Percentiles rank a stretch among this genome's conserved stretches.
These are phyloP conservation scores for Mortierella sp. DNA, from an alignment of 371 early-diverging fungal species.

Conservation along the genomic window DNA sequence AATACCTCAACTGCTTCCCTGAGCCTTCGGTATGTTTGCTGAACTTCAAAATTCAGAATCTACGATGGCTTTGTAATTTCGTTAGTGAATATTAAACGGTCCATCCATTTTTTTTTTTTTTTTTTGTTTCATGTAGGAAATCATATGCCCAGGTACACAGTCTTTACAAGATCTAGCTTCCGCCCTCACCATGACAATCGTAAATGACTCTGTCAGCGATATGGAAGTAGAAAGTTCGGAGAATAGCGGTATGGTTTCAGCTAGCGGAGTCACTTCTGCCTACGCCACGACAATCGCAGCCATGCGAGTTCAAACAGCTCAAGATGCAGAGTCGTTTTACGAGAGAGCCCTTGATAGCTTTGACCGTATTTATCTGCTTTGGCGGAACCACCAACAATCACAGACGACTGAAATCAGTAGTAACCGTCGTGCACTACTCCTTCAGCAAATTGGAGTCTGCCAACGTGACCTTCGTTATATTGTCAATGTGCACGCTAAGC, in stretches of 20 bases:
- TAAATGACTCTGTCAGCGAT: slow-evolving; percentile 4
- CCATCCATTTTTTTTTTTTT: not conserved
- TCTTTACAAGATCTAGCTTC: slow-evolving; percentile 46
- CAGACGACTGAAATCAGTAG: not conserved
- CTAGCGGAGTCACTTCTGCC: slow-evolving; percentile 29
- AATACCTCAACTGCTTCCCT: slow-evolving; percentile 76
- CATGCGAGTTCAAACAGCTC: slow-evolving; percentile 46
- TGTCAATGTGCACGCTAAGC: slow-evolving; percentile 58
- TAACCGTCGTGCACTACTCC: slow-evolving; percentile 19
- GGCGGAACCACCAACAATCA: slow-evolving; percentile 11
- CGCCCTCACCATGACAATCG: slow-evolving; percentile 49
- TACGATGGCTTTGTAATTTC: no score
- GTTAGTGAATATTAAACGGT: no score
- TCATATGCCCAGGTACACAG: slow-evolving; percentile 52
- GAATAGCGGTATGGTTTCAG: not conserved
- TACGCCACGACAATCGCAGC: slow-evolving; percentile 50
- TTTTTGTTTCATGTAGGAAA: slow-evolving; percentile 28
- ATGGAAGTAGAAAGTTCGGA: slow-evolving; percentile 10
- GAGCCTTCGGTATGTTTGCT: slow-evolving; percentile 61
- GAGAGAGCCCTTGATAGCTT: slow-evolving; percentile 26
- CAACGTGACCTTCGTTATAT: slow-evolving; percentile 62
- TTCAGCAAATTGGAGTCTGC: slow-evolving; percentile 40
- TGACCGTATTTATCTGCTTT: slow-evolving; percentile 30
- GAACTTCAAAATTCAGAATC: not conserved
- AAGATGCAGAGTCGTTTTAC: slow-evolving; percentile 52